Evolutionary conservation across 2,329 filamentous ascomycete genomes (phyloP).

Genomic region (Fusarium fujikuroi): DNA sequence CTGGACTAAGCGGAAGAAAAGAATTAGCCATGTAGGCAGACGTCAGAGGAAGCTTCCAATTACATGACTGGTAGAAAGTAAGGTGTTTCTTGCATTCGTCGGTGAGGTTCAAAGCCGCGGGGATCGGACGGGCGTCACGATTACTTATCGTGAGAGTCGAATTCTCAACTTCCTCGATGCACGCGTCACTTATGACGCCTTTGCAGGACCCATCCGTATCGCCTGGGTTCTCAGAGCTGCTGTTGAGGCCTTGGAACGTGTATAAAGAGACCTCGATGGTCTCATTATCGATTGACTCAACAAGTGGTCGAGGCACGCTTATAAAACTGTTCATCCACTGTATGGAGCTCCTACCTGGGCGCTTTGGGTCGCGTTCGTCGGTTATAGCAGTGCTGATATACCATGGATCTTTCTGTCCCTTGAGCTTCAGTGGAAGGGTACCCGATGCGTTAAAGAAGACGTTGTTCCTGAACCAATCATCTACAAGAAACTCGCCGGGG

Average conservation of each 20-base stretch:
- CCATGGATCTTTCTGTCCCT: not conserved
- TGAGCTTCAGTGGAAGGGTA: not conserved
- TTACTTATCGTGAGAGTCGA: not conserved
- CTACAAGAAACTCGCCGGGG: too few relatives aligned
- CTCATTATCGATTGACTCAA: rapidly evolving
- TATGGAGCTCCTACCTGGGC: not conserved
- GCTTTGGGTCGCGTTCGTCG: not conserved
- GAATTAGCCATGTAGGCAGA: too few relatives aligned
- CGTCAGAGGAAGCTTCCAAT: rapidly evolving
- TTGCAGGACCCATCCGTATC: not conserved
- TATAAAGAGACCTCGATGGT: not conserved
- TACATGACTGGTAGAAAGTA: too few relatives aligned
- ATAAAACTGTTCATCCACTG: not conserved
- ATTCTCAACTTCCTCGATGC: not conserved
- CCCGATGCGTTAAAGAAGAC: not conserved
- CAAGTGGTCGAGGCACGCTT: not conserved
- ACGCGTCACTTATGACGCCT: not conserved
- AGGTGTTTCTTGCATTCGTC: rapidly evolving
- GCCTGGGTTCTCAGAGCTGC: not conserved
- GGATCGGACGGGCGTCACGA: too few relatives aligned
- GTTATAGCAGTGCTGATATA: not conserved
- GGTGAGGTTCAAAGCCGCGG: not conserved
- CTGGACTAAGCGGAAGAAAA: not conserved
- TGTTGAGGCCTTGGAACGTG: not conserved
- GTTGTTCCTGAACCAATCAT: too few relatives aligned